Base-by-base conservation (phyloP, 495 filamentous ascomycete species). In the Ascobolus immersus region DNA sequence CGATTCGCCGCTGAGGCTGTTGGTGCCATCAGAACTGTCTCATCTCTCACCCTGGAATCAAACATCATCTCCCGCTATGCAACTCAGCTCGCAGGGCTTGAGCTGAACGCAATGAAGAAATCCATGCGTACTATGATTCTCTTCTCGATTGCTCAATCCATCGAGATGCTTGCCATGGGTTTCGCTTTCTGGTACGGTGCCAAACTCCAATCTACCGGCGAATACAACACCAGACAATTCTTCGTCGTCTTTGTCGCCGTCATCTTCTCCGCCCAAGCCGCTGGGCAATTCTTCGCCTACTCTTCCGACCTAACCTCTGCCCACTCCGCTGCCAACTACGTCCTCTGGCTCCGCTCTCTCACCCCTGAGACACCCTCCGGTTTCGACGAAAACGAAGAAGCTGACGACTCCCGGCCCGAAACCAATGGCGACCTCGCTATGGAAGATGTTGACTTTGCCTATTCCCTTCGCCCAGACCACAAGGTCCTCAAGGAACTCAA, bases 151-250 rank as follows among this genome's bases (percentile, higher is more conserved):
- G 47, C 50, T 1, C 45, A 56, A 27, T 47, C 40, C 5, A 37
- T 49, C 4, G 51, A 55, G 32, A 51, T 55, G 25, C 54, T 60
- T 26, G 52, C 53, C 29, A 55, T 63, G 46, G 67, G 61, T 0
- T 47, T 71, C 4, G 62, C 58, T 3, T 69, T 71, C 34, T 69
- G 65, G 63, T 65, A 62, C 24, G 65, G 67, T 2, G 60, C 59
- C 4, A 56, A 55, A n/a, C 54, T 72, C 8, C 47, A 72, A 10
- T 55, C 61, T 1, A 51, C 48, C 4, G 46, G 49, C 5, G 60
- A 69, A 34, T 52, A 54, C 17, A 44, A 51, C 2, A 44, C 57
- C 5, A 44, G 44, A 3, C 34, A 60, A 13, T 73, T 74, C 43
- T 70, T 69, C 38, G 54, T 69, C 5, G 51, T 67, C 2, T 72